These are phyloP conservation scores for Candida methanosorbosa DNA, from an alignment of 805 yeast genomes.

Conservation along the genomic window DNA sequence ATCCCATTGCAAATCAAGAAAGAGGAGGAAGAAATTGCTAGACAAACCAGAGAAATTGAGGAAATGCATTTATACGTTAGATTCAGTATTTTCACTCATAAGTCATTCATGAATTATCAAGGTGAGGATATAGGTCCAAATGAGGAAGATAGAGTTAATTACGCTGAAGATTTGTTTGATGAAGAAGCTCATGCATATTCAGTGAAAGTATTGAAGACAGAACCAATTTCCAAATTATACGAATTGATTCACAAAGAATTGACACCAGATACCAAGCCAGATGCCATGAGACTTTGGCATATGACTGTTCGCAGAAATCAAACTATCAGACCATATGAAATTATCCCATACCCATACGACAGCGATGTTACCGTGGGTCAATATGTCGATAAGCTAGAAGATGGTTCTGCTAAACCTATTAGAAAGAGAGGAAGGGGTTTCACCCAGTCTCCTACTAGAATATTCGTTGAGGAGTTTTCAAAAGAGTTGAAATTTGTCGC, in stretches of 20 bases:
- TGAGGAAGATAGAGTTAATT: constrained; percentile 33
- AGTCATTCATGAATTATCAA: constrained; percentile 47
- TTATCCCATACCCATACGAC: not conserved
- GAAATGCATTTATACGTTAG: constrained; percentile 62
- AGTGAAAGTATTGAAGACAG: constrained; percentile 48
- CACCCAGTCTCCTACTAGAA: constrained; percentile 20
- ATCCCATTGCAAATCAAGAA: constrained; percentile 55
- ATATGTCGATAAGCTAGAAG: not conserved
- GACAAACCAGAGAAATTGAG: constrained; percentile 48
- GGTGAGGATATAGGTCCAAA: constrained; percentile 78
- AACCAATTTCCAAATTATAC: constrained; percentile 41
- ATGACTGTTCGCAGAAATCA: constrained; percentile 61
- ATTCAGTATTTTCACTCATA: constrained; percentile 46
- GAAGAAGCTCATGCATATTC: constrained; percentile 37
- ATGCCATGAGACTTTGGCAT: constrained; percentile 49
- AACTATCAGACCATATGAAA: constrained; percentile 46
- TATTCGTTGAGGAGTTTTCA: constrained; percentile 58
- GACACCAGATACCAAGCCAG: constrained; percentile 14
- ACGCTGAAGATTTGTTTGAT: constrained; percentile 40
- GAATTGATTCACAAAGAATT: constrained; percentile 37
- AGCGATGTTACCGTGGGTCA: not conserved
- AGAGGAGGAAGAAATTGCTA: constrained; percentile 52
- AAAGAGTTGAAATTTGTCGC: constrained; percentile 29
- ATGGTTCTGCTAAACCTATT: not conserved
- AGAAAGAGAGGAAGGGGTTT: not conserved